phyloP scores from a whole-genome alignment of 768 basidiomycete species.

The Coprinopsis sp. region DNA sequence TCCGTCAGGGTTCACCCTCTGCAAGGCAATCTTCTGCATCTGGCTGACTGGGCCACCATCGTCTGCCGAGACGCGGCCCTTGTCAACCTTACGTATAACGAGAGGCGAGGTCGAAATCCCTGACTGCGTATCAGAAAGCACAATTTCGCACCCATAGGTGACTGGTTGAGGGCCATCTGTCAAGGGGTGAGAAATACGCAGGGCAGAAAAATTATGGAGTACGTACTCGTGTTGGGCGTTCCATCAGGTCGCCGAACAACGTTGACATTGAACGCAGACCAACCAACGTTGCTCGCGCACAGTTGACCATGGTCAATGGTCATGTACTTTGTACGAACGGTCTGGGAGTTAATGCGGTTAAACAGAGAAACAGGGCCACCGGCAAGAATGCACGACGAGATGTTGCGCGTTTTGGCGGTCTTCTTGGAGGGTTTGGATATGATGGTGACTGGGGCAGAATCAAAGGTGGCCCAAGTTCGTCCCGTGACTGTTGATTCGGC shows the following conservation, averaged over 20 bases:
- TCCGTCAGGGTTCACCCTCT: constrained; percentile 77
- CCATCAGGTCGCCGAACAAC: constrained; percentile 75
- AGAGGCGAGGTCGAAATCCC: constrained; percentile 84
- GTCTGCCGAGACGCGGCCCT: constrained; percentile 79
- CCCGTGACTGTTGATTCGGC: constrained; percentile 43
- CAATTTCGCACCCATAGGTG: constrained; percentile 87
- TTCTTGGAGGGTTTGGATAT: constrained; percentile 98
- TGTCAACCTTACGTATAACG: constrained; percentile 89
- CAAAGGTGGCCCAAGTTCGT: constrained; percentile 86
- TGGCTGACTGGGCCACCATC: constrained; percentile 92
- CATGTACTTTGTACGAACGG: constrained; percentile 97
- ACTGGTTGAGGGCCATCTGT: constrained; percentile 74
- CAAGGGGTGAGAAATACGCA: constrained; percentile 29
- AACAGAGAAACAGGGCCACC: constrained; percentile 89
- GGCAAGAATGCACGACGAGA: constrained; percentile 84
- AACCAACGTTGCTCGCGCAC: constrained; percentile 85
- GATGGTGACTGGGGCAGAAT: constrained; percentile 88
- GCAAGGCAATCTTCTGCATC: constrained; percentile 94
- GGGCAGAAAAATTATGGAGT: constrained; percentile 34
- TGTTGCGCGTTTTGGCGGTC: constrained; percentile 92
- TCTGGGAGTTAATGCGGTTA: constrained; percentile 95
- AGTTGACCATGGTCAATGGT: constrained; percentile 80
- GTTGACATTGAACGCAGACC: constrained; percentile 94
- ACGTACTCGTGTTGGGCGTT: constrained; percentile 57
- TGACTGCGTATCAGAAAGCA: constrained; percentile 78